A percentile compares a stretch with the other conserved stretches of the same genome.
Evolutionary conservation across 176 grass and related monocot species (phyloP).

Genomic region (Dendrocalamus sinicus): DNA sequence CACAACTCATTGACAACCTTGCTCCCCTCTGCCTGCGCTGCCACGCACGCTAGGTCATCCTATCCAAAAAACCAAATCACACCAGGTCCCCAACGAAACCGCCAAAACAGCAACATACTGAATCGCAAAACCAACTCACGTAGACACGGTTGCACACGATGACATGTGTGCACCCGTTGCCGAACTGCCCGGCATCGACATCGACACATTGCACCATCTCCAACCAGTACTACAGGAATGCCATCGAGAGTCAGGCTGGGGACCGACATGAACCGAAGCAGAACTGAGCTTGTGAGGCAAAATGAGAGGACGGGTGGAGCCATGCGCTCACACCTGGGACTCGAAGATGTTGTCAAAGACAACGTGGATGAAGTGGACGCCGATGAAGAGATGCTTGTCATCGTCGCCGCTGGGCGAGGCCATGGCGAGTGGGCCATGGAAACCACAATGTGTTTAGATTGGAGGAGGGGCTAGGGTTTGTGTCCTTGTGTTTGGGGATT

Average conservation of each 20-base stretch:
- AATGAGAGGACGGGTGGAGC: neutral
- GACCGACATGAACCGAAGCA: neutral
- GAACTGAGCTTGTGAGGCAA: neutral
- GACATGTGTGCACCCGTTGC: constrained; percentile 71
- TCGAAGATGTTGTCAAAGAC: constrained; percentile 67
- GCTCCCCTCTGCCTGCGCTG: constrained; percentile 69
- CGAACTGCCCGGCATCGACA: constrained; percentile 54
- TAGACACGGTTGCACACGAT: constrained; percentile 65
- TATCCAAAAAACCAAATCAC: constrained; percentile 32
- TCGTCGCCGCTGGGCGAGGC: constrained; percentile 38
- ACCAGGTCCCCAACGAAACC: neutral
- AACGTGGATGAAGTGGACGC: constrained; percentile 71
- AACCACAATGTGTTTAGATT: neutral
- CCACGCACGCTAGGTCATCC: constrained; percentile 73
- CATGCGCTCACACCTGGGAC: constrained; percentile 59
- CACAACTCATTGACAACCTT: constrained; percentile 72
- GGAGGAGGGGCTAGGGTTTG: constrained; percentile 40
- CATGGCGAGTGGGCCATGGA: constrained; percentile 36
- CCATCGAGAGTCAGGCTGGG: neutral
- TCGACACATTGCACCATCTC: constrained; percentile 71
- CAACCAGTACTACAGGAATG: constrained; percentile 62
- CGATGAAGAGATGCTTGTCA: constrained; percentile 61
- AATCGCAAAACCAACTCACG: constrained; percentile 55
- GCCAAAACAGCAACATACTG: neutral
- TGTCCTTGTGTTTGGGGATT: neutral